These are phyloP conservation scores for Lyophyllum semitale DNA, from an alignment of 768 basidiomycete genomes.

Conservation along the genomic window DNA sequence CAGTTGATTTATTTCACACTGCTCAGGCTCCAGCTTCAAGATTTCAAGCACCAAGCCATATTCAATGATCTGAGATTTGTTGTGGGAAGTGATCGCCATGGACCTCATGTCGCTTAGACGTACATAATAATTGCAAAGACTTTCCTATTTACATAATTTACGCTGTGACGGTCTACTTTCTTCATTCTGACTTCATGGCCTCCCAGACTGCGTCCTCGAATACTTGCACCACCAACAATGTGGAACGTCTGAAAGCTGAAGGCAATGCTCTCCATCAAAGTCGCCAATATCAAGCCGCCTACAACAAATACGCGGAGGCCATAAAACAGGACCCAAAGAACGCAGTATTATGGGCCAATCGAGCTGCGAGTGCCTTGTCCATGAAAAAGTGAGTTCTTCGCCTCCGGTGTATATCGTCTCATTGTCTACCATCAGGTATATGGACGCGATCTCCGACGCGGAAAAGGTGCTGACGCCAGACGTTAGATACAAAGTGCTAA, in stretches of 20 bases:
- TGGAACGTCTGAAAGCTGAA: slow-evolving; percentile 36
- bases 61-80: slow-evolving; percentile 3
- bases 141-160: not conserved
- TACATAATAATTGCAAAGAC: slow-evolving; percentile 1
- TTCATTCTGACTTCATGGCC: no score
- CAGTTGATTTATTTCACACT: not conserved
- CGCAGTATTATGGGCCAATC: slow-evolving; percentile 45
- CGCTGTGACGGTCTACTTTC: no score
- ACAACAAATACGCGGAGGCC: slow-evolving; percentile 42
- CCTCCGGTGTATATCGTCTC: not conserved
- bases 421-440: slow-evolving; percentile 21
- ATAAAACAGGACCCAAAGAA: slow-evolving; percentile 39
- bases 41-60: not conserved
- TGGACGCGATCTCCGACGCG: slow-evolving; percentile 33
- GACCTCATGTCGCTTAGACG: not conserved
- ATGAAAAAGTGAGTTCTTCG: slow-evolving; percentile 32
- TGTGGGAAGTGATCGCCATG: slow-evolving; percentile 6
- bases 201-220: not conserved
- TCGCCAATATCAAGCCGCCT: slow-evolving; percentile 34
- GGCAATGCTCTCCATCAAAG: slow-evolving; percentile 41
- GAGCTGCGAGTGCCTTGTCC: slow-evolving; percentile 40
- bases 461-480: slow-evolving; percentile 21
- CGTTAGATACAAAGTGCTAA: no score
- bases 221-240: slow-evolving; percentile 10
- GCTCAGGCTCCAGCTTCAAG: not conserved